Evolutionary conservation across 805 yeast species (phyloP).

Genomic region (Yarrowia keelungensis): DNA sequence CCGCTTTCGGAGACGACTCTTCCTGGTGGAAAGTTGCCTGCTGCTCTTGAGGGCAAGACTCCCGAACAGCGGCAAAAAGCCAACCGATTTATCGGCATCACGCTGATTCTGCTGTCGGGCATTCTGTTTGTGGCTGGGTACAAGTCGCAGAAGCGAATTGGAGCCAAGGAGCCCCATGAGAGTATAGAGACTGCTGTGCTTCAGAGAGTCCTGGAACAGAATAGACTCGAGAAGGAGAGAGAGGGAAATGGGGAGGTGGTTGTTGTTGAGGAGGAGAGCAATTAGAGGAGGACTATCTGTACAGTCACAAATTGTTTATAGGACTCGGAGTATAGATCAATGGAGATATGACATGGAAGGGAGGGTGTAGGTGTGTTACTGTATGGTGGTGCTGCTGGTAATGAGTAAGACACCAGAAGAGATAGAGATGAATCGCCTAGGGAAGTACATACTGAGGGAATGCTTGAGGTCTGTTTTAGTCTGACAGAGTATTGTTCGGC

Average conservation of each 20-base stretch:
- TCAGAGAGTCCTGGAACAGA: slow-evolving; percentile 20
- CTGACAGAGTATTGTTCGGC: too few relatives aligned
- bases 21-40: slow-evolving; percentile 25
- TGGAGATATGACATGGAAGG: too few relatives aligned
- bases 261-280: too few relatives aligned
- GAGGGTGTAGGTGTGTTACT: too few relatives aligned
- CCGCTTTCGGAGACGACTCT: slow-evolving; percentile 33
- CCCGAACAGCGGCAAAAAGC: slow-evolving; percentile 26
- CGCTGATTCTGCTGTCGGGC: slow-evolving; percentile 19
- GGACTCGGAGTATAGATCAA: too few relatives aligned
- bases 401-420: too few relatives aligned
- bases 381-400: too few relatives aligned
- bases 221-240: slow-evolving; percentile 4
- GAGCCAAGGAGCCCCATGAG: slow-evolving; percentile 21
- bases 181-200: slow-evolving; percentile 29
- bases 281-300: too few relatives aligned
- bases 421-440: too few relatives aligned
- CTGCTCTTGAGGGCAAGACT: slow-evolving; percentile 12
- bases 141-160: slow-evolving; percentile 26
- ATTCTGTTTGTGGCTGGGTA: slow-evolving; percentile 12
- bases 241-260: background rate
- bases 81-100: slow-evolving; percentile 32
- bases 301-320: too few relatives aligned
- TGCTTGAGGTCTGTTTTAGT: too few relatives aligned
- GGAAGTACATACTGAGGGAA: too few relatives aligned